Conservation (phyloP, 164 flowering plant species). For the Magnolia kwangsiensis region DNA sequence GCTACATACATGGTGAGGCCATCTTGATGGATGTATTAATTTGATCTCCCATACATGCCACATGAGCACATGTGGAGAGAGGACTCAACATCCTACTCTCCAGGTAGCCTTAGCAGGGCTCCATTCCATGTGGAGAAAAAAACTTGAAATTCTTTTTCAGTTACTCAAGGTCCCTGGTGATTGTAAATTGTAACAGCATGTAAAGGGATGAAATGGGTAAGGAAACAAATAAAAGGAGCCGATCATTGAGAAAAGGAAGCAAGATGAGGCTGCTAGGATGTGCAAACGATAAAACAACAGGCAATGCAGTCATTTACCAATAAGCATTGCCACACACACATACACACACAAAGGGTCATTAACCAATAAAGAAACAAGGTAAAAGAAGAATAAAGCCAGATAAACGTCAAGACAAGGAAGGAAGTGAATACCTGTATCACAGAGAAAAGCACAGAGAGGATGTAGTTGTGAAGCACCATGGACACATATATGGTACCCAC, state of each 20-base stretch:
- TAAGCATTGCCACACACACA: background rate
- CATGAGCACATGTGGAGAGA: background rate
- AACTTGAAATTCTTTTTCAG: too few relatives aligned
- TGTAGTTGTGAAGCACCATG: conserved; percentile 93
- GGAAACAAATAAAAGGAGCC: too few relatives aligned
- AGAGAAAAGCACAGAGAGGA: conserved; percentile 83
- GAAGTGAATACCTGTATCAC: conserved; percentile 63
- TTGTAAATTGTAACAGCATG: too few relatives aligned
- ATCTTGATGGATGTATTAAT: too few relatives aligned
- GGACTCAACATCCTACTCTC: background rate
- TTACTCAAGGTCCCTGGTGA: too few relatives aligned
- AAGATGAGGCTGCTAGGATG: too few relatives aligned
- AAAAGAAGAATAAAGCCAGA: background rate
- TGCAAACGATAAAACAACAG: background rate
- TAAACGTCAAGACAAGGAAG: background rate
- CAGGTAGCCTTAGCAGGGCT: background rate
- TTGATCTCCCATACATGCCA: too few relatives aligned
- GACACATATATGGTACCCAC: conserved; percentile 89
- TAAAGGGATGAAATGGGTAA: too few relatives aligned
- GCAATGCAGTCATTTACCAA: background rate
- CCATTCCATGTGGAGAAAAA: background rate
- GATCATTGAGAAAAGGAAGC: too few relatives aligned
- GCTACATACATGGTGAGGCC: too few relatives aligned
- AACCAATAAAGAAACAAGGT: background rate
- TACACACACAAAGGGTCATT: background rate